These are phyloP conservation scores for Botrytis galanthina DNA, from an alignment of 2,329 filamentous ascomycete species.

Conservation along the genomic window DNA sequence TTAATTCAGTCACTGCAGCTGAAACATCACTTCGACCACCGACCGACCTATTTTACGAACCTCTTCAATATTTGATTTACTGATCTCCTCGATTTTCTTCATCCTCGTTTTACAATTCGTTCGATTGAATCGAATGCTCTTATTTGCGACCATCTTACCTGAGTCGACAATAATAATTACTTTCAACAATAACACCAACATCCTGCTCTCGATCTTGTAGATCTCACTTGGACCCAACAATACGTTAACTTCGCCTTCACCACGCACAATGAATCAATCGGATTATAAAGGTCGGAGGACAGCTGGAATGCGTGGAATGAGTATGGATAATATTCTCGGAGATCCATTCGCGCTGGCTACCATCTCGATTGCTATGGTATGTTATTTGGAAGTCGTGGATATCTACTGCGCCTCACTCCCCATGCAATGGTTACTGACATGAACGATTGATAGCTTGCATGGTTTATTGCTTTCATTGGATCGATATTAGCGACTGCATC, in stretches of 20 bases:
- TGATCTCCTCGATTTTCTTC: neutral
- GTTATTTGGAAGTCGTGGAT: conserved; percentile 38
- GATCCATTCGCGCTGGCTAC: conserved; percentile 96
- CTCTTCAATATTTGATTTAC: neutral
- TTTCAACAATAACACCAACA: neutral
- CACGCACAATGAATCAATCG: conserved; percentile 76
- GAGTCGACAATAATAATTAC: conserved; percentile 10
- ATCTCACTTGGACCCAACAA: conserved; percentile 64
- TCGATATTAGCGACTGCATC: conserved; percentile 70
- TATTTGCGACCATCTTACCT: conserved; percentile 15
- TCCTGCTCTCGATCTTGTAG: neutral
- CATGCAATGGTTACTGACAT: conserved; percentile 11
- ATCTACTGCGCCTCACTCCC: neutral
- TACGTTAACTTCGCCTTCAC: conserved; percentile 69
- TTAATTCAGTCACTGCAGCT: conserved; percentile 13
- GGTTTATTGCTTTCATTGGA: conserved; percentile 87
- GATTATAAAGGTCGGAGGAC: conserved; percentile 52
- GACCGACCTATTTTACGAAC: neutral
- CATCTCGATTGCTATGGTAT: conserved; percentile 84
- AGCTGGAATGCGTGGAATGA: conserved; percentile 57
- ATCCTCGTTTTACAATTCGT: conserved; percentile 7
- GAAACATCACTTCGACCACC: conserved; percentile 18
- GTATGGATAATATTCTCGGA: conserved; percentile 84
- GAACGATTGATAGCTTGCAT: conserved; percentile 67
- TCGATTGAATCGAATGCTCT: conserved; percentile 19